Conservation (phyloP, 2,329 filamentous ascomycete genomes). For the Pseudonectria foliicola region DNA sequence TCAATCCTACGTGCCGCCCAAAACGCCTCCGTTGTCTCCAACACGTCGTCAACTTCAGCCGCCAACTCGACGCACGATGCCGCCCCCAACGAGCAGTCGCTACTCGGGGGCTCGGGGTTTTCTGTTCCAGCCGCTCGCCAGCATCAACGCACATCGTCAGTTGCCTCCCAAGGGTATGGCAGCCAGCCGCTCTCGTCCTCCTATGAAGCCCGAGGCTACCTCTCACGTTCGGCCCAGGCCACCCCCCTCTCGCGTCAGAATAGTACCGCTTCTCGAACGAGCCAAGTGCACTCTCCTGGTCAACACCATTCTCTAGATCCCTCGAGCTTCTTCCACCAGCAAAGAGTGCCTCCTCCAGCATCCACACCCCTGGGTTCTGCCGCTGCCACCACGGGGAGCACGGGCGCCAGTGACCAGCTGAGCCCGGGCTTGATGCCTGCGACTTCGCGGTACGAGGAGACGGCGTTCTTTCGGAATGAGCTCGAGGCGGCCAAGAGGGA, state of each 20-base stretch:
- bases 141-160: conserved; percentile 53
- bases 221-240: conserved; percentile 37
- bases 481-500: conserved; percentile 56
- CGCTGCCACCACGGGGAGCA: conserved; percentile 34
- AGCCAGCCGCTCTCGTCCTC: conserved; percentile 28
- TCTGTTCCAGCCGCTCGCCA: conserved; percentile 48
- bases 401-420: conserved; percentile 30
- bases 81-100: conserved; percentile 41
- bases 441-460: conserved; percentile 56
- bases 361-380: conserved; percentile 30
- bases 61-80: conserved; percentile 44
- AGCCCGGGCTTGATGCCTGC: conserved; percentile 50
- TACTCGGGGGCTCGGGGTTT: conserved; percentile 51
- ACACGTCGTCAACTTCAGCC: conserved; percentile 55
- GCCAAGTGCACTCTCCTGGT: conserved; percentile 43
- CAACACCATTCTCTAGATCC: conserved; percentile 36
- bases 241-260: conserved; percentile 46
- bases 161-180: conserved; percentile 45
- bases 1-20: conserved; percentile 68
- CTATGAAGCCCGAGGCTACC: conserved; percentile 35
- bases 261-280: conserved; percentile 47
- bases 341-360: conserved; percentile 32
- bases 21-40: conserved; percentile 59
- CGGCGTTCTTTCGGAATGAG: conserved; percentile 51
- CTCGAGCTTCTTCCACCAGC: conserved; percentile 41